phyloP scores from a whole-genome alignment of 2,329 filamentous ascomycete genomes.

The Fusarium foetens region DNA sequence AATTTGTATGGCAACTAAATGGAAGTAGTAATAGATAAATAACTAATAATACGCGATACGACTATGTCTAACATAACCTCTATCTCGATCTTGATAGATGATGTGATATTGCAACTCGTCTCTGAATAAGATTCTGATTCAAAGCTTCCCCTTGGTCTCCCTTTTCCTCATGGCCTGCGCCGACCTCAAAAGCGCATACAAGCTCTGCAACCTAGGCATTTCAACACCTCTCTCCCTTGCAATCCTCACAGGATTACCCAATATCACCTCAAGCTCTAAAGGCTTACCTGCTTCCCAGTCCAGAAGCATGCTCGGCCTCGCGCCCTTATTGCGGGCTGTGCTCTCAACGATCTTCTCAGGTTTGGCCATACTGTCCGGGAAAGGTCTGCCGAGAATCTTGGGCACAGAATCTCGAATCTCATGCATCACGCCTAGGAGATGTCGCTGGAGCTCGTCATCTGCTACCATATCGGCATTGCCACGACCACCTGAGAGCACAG shows the following conservation, averaged over 20 bases:
- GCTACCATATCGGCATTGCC: constrained; percentile 73
- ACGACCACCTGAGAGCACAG: constrained; percentile 71
- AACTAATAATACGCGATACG: neutral
- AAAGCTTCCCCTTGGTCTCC: constrained; percentile 49
- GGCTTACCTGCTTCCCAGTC: constrained; percentile 74
- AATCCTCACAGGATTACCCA: constrained; percentile 76
- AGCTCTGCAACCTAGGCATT: constrained; percentile 72
- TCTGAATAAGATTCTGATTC: neutral
- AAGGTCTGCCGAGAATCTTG: constrained; percentile 68
- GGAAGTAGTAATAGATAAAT: neutral
- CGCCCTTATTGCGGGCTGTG: constrained; percentile 71
- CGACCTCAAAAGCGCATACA: constrained; percentile 74
- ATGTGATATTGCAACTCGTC: neutral
- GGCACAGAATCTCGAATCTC: constrained; percentile 74
- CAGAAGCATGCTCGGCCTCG: constrained; percentile 73
- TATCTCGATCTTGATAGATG: too few species aligned
- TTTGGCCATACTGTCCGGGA: constrained; percentile 67
- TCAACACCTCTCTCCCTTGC: constrained; percentile 70
- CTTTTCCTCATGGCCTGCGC: constrained; percentile 62
- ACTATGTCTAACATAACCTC: neutral
- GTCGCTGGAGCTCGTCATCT: constrained; percentile 69
- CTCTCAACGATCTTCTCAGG: constrained; percentile 71
- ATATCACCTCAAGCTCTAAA: constrained; percentile 77
- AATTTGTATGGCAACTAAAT: neutral
- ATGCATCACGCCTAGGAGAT: constrained; percentile 73